phyloP scores from a whole-genome alignment of 1,139 yeast species.

The Candida labiduridarum region DNA sequence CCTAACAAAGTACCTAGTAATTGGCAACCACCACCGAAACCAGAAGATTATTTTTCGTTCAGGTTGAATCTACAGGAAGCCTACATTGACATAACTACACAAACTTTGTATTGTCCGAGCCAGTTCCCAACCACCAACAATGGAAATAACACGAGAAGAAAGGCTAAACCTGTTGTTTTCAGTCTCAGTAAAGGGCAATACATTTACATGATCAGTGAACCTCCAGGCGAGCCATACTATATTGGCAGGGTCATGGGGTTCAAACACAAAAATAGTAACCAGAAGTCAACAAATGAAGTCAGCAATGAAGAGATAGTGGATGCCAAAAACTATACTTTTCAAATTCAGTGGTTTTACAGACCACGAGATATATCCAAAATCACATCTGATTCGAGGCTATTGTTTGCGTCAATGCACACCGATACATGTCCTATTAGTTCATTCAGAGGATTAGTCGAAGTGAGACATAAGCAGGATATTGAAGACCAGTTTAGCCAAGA shows the following conservation, averaged over 20 bases:
- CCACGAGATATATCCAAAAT: conserved; percentile 80
- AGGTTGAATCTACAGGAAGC: conserved; percentile 38
- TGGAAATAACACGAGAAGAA: conserved; percentile 5
- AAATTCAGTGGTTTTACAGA: conserved; percentile 90
- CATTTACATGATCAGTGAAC: conserved; percentile 86
- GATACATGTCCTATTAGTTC: conserved; percentile 80
- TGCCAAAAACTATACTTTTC: conserved; percentile 58
- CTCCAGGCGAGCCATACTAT: conserved; percentile 94
- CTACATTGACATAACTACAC: conserved; percentile 32
- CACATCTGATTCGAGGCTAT: conserved; percentile 69
- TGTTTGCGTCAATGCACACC: conserved; percentile 85
- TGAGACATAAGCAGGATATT: conserved; percentile 68
- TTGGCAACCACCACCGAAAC: conserved; percentile 41
- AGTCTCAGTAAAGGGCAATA: conserved; percentile 58
- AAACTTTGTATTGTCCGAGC: conserved; percentile 40
- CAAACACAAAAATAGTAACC: conserved; percentile 35
- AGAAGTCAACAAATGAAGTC: neutral
- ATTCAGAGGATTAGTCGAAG: conserved; percentile 75
- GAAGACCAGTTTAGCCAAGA: conserved; percentile 35
- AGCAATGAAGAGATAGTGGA: conserved; percentile 19
- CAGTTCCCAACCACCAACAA: conserved; percentile 20
- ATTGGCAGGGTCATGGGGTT: conserved; percentile 86
- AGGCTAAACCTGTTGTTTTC: conserved; percentile 17
- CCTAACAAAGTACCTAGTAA: conserved; percentile 31
- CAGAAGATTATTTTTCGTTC: conserved; percentile 39